A percentile compares a stretch with the other conserved stretches of the same genome.
Conservation (phyloP, 1,139 yeast genomes). For the Dujonia santamariae region DNA sequence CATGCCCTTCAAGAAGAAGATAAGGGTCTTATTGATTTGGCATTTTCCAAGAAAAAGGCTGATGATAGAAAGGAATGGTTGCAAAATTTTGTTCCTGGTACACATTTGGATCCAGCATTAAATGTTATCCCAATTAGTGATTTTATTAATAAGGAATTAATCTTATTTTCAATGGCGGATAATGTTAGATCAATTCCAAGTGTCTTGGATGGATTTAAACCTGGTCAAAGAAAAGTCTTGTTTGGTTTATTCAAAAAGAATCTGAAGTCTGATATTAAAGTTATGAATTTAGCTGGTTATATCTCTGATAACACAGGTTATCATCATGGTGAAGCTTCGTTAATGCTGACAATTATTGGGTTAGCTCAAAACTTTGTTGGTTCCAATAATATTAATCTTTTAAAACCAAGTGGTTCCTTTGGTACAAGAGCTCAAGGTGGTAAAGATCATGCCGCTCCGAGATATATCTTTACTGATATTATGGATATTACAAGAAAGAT, state of each 20-base stretch:
- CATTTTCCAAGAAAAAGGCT: constrained; percentile 92
- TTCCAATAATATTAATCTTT: constrained; percentile 78
- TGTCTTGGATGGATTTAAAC: constrained; percentile 92
- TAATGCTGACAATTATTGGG: constrained; percentile 87
- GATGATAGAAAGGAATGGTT: constrained; percentile 98
- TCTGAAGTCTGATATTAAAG: constrained; percentile 75
- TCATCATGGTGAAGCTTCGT: constrained; percentile 92
- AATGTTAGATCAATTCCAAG: constrained; percentile 94
- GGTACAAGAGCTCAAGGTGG: constrained; percentile 98
- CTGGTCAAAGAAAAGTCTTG: constrained; percentile 93
- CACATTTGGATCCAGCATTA: constrained; percentile 82
- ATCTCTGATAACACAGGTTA: constrained; percentile 89
- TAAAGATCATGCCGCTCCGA: constrained; percentile 97
- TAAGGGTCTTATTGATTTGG: constrained; percentile 79
- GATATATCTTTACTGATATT: constrained; percentile 91
- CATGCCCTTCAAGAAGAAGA: constrained; percentile 83
- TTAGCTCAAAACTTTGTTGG: constrained; percentile 96
- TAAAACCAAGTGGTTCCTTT: constrained; percentile 92
- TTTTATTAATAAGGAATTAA: constrained; percentile 92
- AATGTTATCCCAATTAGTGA: constrained; percentile 84
- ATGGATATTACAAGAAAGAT: constrained; percentile 71
- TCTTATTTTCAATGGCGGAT: constrained; percentile 95
- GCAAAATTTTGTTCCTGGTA: constrained; percentile 85
- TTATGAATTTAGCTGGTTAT: constrained; percentile 87
- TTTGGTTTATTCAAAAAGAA: constrained; percentile 87